A percentile compares a stretch with the other conserved stretches of the same genome.
These are phyloP conservation scores for Neonectria neomacrospora DNA, from an alignment of 2,329 filamentous ascomycete genomes.

Conservation along the genomic window DNA sequence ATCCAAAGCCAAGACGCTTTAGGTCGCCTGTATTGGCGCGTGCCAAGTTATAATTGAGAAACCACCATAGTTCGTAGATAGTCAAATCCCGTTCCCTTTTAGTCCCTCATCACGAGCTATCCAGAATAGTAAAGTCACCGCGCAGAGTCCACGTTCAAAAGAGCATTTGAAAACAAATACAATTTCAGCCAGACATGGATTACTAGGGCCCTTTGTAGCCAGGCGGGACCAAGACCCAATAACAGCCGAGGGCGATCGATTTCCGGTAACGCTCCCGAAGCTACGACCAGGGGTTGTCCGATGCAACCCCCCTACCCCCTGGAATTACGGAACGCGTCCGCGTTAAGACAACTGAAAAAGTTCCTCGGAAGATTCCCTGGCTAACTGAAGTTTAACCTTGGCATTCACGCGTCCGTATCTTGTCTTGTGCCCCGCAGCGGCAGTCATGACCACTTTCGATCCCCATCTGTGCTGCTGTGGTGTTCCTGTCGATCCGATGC, in stretches of 20 bases:
- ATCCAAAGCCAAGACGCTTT: too few relatives aligned
- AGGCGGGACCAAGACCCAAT: neutral
- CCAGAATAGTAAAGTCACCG: neutral
- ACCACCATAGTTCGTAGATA: too few relatives aligned
- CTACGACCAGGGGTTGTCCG: neutral
- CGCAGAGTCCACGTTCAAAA: neutral
- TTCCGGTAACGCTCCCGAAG: neutral
- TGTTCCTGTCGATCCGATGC: neutral
- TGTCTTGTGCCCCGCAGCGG: neutral
- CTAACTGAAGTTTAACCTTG: neutral
- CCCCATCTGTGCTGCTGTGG: neutral
- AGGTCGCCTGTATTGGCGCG: too few relatives aligned
- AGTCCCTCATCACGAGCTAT: too few relatives aligned
- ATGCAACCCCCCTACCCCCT: neutral
- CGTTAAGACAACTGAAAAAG: neutral
- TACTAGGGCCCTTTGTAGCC: neutral
- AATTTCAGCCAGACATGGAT: neutral
- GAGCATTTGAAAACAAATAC: neutral
- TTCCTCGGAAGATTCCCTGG: neutral
- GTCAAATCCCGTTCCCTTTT: too few relatives aligned
- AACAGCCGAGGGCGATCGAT: neutral
- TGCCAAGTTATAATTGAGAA: too few relatives aligned
- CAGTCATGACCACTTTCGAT: neutral
- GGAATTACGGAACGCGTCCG: neutral
- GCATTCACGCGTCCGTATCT: neutral